Conservation (phyloP, 1,284 basidiomycete genomes). For the Rhodotorula glutinis region DNA sequence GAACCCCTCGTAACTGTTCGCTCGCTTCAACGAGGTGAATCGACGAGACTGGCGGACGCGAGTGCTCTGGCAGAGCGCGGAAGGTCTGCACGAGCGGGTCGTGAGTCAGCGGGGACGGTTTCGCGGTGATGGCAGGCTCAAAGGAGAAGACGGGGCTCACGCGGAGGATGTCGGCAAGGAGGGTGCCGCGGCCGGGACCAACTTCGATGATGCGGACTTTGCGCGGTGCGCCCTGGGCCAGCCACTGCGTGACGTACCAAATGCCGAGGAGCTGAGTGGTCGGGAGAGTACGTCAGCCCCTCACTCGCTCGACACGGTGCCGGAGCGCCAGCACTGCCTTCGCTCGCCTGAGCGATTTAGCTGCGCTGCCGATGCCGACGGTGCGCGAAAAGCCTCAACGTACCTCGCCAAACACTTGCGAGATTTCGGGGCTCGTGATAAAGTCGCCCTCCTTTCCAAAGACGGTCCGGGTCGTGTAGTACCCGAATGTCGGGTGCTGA, state of each 20-base stretch:
- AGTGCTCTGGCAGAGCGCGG: slow-evolving; percentile 55
- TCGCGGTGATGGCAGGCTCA: not conserved
- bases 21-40: slow-evolving; percentile 83
- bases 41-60: slow-evolving; percentile 57
- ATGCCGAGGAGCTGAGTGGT: slow-evolving; percentile 67
- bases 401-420: slow-evolving; percentile 95
- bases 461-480: slow-evolving; percentile 73
- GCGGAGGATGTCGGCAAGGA: slow-evolving; percentile 85
- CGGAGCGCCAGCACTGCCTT: too few relatives aligned
- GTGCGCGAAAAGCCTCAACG: slow-evolving; percentile 1
- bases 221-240: slow-evolving; percentile 56
- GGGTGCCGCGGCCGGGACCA: slow-evolving; percentile 88
- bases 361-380: not conserved
- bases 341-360: too few relatives aligned
- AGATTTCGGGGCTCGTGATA: slow-evolving; percentile 94
- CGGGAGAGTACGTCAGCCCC: too few relatives aligned
- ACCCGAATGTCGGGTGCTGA: slow-evolving; percentile 79
- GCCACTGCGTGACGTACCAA: slow-evolving; percentile 81
- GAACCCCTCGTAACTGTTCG: slow-evolving; percentile 61
- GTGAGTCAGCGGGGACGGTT: too few relatives aligned
- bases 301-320: too few relatives aligned
- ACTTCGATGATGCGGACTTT: slow-evolving; percentile 79
- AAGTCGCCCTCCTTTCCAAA: slow-evolving; percentile 90
- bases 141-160: slow-evolving; percentile 53
- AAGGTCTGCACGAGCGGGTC: slow-evolving; percentile 44